These are phyloP conservation scores for Cucumis hystrix DNA, from an alignment of 306 rosid genomes.

Conservation along the genomic window DNA sequence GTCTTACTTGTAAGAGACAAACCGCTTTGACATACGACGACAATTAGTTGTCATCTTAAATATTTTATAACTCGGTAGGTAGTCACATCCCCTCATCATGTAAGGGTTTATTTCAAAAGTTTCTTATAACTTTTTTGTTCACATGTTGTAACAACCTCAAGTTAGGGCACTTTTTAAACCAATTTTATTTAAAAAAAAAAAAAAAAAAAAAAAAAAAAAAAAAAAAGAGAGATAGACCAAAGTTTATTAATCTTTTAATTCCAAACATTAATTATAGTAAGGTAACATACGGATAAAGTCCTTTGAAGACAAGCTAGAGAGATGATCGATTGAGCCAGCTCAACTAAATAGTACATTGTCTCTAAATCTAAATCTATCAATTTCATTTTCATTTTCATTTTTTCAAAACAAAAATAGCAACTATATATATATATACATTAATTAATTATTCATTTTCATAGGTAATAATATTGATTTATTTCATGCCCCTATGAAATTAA, in stretches of 20 bases:
- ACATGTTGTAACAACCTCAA: not conserved
- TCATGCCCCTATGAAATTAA: not conserved
- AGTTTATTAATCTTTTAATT: not conserved
- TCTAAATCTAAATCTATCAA: not conserved
- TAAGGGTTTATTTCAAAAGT: not conserved
- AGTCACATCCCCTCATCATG: not conserved
- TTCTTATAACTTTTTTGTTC: not conserved
- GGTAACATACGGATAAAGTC: slow-evolving; percentile 1
- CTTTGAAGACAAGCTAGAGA: not conserved
- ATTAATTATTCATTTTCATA: not conserved
- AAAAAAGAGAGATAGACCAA: not conserved
- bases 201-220: too few species aligned
- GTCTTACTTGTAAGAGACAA: not conserved
- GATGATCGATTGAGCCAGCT: not conserved
- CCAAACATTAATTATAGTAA: not conserved
- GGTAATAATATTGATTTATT: not conserved
- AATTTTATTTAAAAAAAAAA: not conserved
- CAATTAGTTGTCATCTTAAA: not conserved
- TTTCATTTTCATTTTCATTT: not conserved
- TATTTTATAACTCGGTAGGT: not conserved
- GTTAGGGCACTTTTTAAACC: not conserved
- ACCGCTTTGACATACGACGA: not conserved
- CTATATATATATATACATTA: not conserved
- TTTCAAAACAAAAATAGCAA: not conserved
- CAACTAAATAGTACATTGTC: not conserved